phyloP scores from a whole-genome alignment of 345 rosid genomes.

The Populus davidiana region DNA sequence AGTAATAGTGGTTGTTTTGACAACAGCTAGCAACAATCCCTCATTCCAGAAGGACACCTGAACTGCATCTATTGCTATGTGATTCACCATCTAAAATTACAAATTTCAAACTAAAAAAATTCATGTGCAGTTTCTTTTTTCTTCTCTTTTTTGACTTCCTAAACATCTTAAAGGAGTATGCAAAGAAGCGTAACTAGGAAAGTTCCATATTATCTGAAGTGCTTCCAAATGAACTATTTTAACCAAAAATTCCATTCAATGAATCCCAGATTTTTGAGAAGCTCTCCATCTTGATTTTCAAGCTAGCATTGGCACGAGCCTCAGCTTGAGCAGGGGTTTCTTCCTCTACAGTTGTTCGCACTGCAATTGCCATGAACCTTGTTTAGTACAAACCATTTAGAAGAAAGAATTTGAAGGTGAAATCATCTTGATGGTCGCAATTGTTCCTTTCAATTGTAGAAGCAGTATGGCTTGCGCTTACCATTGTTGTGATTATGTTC shows the following conservation, averaged over 20 bases:
- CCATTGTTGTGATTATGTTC: constrained; percentile 15
- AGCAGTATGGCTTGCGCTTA: background rate
- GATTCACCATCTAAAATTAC: no score
- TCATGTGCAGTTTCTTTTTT: no score
- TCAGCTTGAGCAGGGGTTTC: constrained; percentile 60
- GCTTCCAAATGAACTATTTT: background rate
- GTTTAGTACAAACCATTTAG: background rate
- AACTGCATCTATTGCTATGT: no score
- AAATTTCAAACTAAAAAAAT: no score
- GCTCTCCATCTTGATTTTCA: constrained; percentile 39
- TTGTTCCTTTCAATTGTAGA: background rate
- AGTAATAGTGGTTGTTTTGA: no score
- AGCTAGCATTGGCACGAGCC: constrained; percentile 41
- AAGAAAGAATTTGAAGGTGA: background rate
- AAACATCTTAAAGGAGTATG: no score
- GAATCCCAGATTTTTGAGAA: constrained; percentile 36
- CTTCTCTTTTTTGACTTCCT: no score
- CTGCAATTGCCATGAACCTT: constrained; percentile 23
- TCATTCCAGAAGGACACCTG: no score
- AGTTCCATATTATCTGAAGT: no score
- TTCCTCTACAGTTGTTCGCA: constrained; percentile 31
- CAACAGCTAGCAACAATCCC: no score
- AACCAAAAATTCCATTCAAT: constrained; percentile 24
- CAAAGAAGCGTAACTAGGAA: no score
- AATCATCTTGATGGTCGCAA: background rate